Evolutionary conservation across 495 filamentous ascomycete genomes (phyloP).

Genomic region (Bathelium albidoporum): DNA sequence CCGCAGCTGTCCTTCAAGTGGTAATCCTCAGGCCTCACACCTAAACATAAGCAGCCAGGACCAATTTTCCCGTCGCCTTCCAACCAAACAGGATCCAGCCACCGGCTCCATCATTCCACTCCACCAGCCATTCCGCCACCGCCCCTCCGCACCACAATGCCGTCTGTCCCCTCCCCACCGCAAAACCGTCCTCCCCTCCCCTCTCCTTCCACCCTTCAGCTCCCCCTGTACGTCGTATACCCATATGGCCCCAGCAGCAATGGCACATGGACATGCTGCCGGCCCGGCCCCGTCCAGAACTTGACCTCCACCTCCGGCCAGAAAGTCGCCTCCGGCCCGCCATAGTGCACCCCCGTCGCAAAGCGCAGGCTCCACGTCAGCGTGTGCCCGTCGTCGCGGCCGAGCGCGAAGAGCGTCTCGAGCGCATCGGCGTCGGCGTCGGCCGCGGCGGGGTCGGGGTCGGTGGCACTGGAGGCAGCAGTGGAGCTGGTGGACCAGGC

Average conservation of each 20-base stretch:
- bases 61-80: too few relatives aligned
- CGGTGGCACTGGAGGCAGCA: too few relatives aligned
- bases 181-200: too few relatives aligned
- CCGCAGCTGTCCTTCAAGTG: too few relatives aligned
- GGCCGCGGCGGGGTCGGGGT: constrained; percentile 11
- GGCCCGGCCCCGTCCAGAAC: constrained; percentile 51
- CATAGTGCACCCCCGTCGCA: constrained; percentile 68
- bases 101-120: too few relatives aligned
- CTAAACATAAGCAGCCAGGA: too few relatives aligned
- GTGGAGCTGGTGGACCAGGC: constrained; percentile 71
- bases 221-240: constrained; percentile 86
- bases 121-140: too few relatives aligned
- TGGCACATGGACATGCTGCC: constrained; percentile 79
- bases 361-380: constrained; percentile 66
- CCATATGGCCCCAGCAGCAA: constrained; percentile 80
- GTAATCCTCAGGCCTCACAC: too few relatives aligned
- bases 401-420: constrained; percentile 28
- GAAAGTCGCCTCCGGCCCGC: constrained; percentile 62
- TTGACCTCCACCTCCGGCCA: constrained; percentile 84
- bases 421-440: constrained; percentile 22
- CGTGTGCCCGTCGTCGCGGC: constrained; percentile 27
- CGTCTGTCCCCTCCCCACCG: neutral
- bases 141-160: too few relatives aligned
- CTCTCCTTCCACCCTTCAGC: neutral
- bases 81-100: too few relatives aligned